Evolutionary conservation across 1,284 basidiomycete genomes (phyloP), one percentile per base, ranked within the genome.

Genomic region (Pascua guehoae): DNA sequence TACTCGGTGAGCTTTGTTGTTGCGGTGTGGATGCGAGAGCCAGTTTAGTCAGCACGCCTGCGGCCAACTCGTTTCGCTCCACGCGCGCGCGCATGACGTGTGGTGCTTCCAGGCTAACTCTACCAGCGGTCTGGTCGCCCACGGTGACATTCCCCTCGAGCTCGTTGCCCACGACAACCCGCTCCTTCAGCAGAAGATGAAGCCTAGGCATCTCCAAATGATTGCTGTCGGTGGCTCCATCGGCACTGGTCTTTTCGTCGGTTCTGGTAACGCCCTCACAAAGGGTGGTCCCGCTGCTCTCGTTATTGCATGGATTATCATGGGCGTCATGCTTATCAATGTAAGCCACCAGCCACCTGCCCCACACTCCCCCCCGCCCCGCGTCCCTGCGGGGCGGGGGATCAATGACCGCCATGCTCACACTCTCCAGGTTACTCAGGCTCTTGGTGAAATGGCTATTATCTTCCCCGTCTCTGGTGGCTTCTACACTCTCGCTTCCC

Each of bases 171-270:
- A 68, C 48, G 70, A 73, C 49, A 72, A 73, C 57, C 73, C 72
- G 9, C 65, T 74, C 46, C 65, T 78, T 9, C 76, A 78, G 62
- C 74, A 76, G 59, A 72, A 71, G 67, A 77, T 78, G 76, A 74
- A 75, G 66, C 70, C 71, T 9, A 60, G 76, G 38, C 73, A 74
- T 57, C 58, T 75, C 36, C 69, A 73, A 50, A 75, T 74, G 67
- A 72, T 77, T 47, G 70, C 80, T 8, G 76, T 81, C 40, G 80
- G 80, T 48, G 80, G 80, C 14, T 76, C 76, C 14, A 81, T 81
- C 59, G 80, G 80, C 42, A 81, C 80, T 37, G 79, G 77, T 70
- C 64, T 68, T 41, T 66, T 68, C 53, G 66, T 47, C 55, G 81
- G 81, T 58, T 77, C 78, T 5, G 81, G 80, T 18, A 62, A 65